Evolutionary conservation across 176 grass and related monocot genomes (phyloP).

Genomic region (Carex myosuroides): DNA sequence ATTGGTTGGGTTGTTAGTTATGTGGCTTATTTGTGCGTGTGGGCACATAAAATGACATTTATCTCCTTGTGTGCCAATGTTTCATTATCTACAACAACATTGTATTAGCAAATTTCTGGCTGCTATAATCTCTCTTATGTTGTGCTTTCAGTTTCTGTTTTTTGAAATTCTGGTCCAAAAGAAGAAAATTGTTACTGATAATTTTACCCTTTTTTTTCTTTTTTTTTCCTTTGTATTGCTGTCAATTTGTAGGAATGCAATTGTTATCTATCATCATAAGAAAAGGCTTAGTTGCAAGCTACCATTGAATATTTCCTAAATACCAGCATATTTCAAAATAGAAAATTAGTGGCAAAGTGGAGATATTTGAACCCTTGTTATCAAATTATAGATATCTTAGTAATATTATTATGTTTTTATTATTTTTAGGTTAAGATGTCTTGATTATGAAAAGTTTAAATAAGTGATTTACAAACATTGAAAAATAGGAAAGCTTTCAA

Average conservation of each 20-base stretch:
- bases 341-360: no score
- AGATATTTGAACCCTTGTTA: no score
- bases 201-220: background rate
- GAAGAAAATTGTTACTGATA: background rate
- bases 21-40: conserved; percentile 16
- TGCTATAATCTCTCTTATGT: background rate
- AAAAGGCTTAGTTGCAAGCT: background rate
- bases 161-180: background rate
- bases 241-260: background rate
- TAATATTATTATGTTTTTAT: no score
- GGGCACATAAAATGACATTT: conserved; percentile 17
- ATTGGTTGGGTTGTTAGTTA: conserved; percentile 26
- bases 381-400: no score
- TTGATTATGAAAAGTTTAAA: no score
- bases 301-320: background rate
- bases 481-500: no score
- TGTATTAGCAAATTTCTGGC: conserved; percentile 3
- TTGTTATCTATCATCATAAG: background rate
- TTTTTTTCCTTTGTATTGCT: background rate
- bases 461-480: no score
- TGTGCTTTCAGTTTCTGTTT: background rate
- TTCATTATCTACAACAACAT: conserved; percentile 14
- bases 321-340: background rate
- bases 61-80: conserved; percentile 2
- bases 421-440: no score